Conservation (phyloP, 306 rosid genomes). For the Quercus parvula region DNA sequence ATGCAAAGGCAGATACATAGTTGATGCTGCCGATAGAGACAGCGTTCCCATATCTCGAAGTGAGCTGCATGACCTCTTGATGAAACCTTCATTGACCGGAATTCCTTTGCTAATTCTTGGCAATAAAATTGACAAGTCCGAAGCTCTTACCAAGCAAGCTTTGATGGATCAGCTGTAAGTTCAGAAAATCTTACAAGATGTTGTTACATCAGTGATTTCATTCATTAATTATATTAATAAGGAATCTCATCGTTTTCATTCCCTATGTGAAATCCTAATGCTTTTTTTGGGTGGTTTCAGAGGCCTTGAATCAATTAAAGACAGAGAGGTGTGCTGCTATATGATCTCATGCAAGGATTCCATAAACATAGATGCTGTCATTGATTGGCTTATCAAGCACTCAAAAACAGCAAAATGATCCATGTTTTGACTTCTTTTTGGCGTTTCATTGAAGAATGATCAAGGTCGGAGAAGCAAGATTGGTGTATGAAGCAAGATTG, state of each 20-base stretch:
- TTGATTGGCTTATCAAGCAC: conserved; percentile 98
- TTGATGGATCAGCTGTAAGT: conserved; percentile 90
- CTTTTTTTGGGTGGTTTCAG: conserved; percentile 45
- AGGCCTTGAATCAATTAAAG: conserved; percentile 72
- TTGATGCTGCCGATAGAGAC: conserved; percentile 95
- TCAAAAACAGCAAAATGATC: conserved; percentile 65
- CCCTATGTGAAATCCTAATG: background rate
- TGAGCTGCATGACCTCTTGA: conserved; percentile 83
- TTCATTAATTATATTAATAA: background rate
- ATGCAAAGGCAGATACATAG: conserved; percentile 63
- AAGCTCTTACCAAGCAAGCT: conserved; percentile 89
- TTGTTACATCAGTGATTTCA: conserved; percentile 2
- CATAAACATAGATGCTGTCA: conserved; percentile 80
- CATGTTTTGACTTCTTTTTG: background rate
- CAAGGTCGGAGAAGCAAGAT: conserved; percentile 7
- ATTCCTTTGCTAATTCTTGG: conserved; percentile 89
- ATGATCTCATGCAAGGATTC: conserved; percentile 99
- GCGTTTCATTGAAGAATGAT: conserved; percentile 5
- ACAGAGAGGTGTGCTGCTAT: conserved; percentile 89
- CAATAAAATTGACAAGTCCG: conserved; percentile 91
- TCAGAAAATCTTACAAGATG: background rate
- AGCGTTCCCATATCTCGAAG: conserved; percentile 79
- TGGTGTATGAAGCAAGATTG: conserved; percentile 5
- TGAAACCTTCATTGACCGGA: conserved; percentile 64
- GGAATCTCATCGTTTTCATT: background rate